A percentile compares a stretch with the other conserved stretches of the same genome.
These are phyloP conservation scores for Puccinia hordei DNA, from an alignment of 1,284 basidiomycete species.

Conservation along the genomic window DNA sequence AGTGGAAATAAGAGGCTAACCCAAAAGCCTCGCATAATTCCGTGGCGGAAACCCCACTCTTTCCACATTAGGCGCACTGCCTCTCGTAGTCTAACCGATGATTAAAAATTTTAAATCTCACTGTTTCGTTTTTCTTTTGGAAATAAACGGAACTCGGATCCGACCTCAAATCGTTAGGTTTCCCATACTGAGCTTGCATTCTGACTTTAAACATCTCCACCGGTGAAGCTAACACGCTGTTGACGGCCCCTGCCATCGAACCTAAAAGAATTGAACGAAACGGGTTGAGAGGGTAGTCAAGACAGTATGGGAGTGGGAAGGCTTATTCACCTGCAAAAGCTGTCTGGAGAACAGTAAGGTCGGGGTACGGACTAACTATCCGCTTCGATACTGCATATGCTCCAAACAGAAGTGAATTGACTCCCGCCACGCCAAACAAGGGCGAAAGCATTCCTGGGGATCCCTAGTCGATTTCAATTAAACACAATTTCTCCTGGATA, in stretches of 20 bases:
- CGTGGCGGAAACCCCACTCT: constrained; percentile 77
- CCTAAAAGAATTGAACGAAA: constrained; percentile 15
- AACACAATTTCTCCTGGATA: background rate
- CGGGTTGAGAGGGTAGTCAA: background rate
- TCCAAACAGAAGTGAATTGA: constrained; percentile 92
- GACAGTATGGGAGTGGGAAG: background rate
- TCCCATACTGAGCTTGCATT: constrained; percentile 92
- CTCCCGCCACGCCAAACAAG: constrained; percentile 88
- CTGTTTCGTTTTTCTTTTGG: too few relatives aligned
- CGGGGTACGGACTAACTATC: constrained; percentile 81
- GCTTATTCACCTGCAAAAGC: constrained; percentile 71
- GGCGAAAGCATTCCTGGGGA: constrained; percentile 81
- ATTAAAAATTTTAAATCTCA: background rate
- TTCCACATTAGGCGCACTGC: constrained; percentile 80
- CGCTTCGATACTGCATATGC: constrained; percentile 80
- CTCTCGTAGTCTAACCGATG: constrained; percentile 54
- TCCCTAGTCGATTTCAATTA: constrained; percentile 4
- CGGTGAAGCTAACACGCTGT: constrained; percentile 83
- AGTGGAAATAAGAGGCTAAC: constrained; percentile 61
- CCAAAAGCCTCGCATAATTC: constrained; percentile 96
- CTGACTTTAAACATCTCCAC: constrained; percentile 71
- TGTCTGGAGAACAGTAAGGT: constrained; percentile 75
- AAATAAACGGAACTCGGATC: background rate
- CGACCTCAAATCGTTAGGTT: constrained; percentile 37
- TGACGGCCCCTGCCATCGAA: constrained; percentile 83